Conservation (phyloP, 73 alveolate genomes). For the Halteria grandinella region DNA sequence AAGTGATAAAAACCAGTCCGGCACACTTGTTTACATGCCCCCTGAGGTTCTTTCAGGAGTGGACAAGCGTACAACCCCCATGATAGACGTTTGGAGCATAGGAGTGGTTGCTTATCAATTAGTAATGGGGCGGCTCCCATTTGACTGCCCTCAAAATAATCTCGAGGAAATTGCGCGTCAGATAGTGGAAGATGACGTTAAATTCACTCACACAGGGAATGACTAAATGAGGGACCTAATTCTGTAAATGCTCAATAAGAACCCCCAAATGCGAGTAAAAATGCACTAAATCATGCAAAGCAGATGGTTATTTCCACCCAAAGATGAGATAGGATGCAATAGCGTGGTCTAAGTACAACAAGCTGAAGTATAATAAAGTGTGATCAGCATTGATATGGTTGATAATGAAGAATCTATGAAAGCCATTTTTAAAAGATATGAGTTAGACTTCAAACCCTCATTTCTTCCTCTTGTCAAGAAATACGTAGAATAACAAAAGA, state of each 20-base stretch:
- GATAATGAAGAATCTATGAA: too few species aligned
- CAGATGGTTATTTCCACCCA: conserved; percentile 14
- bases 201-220: neutral
- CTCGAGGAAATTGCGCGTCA: neutral
- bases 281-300: conserved; percentile 2
- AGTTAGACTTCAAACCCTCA: too few species aligned
- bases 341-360: too few species aligned
- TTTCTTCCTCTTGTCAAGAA: too few species aligned
- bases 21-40: conserved; percentile 77
- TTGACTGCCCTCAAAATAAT: conserved; percentile 62
- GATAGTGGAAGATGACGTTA: conserved; percentile 4
- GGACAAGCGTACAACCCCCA: conserved; percentile 54
- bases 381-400: too few species aligned
- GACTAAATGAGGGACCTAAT: too few species aligned
- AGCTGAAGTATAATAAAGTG: too few species aligned
- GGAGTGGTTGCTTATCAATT: conserved; percentile 76
- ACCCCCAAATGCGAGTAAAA: neutral
- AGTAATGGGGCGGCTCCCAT: conserved; percentile 72
- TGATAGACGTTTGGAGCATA: conserved; percentile 82
- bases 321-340: too few species aligned
- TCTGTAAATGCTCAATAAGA: neutral
- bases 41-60: conserved; percentile 76
- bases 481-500: too few species aligned
- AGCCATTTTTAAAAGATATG: too few species aligned
- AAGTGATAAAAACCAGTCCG: conserved; percentile 79